Percentiles rank a stretch among this genome's conserved stretches.
Evolutionary conservation across 495 filamentous ascomycete genomes (phyloP).

Genomic region (Neurospora tetrasperma): DNA sequence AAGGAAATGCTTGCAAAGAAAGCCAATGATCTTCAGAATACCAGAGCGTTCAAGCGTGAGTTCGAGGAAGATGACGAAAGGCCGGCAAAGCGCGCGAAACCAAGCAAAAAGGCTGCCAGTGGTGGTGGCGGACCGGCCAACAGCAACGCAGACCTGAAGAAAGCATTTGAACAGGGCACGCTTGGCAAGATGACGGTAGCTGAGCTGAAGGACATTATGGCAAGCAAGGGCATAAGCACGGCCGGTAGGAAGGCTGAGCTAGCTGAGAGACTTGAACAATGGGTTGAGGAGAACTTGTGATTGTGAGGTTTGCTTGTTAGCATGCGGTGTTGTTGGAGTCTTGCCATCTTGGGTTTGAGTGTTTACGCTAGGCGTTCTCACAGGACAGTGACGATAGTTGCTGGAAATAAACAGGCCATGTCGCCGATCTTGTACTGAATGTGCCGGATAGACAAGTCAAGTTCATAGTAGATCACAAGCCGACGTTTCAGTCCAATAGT

Average conservation of each 20-base stretch:
- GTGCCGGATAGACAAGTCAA: not conserved
- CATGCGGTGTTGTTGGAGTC: not conserved
- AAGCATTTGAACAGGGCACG: slow-evolving; percentile 45
- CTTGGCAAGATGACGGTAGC: slow-evolving; percentile 64
- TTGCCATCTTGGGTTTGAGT: not conserved
- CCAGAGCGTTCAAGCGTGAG: slow-evolving; percentile 34
- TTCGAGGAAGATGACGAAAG: slow-evolving; percentile 28
- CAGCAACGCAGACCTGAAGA: slow-evolving; percentile 49
- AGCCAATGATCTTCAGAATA: slow-evolving; percentile 24
- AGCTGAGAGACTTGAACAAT: slow-evolving; percentile 66
- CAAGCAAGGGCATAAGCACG: slow-evolving; percentile 47
- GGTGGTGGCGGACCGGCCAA: slow-evolving; percentile 16
- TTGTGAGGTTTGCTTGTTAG: not conserved
- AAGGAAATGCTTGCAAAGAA: slow-evolving; percentile 50
- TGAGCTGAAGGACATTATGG: slow-evolving; percentile 58
- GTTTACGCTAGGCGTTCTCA: not conserved
- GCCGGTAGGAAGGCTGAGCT: slow-evolving; percentile 71
- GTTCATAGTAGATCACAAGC: not conserved
- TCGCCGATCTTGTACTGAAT: not conserved
- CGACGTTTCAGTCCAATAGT: not conserved
- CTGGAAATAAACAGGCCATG: not conserved
- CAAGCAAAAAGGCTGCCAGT: slow-evolving; percentile 11
- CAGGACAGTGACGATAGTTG: not conserved
- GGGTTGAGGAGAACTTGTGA: slow-evolving; percentile 50
- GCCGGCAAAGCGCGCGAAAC: slow-evolving; percentile 31